phyloP scores from a whole-genome alignment of 306 rosid species.

The Prunus padus region DNA sequence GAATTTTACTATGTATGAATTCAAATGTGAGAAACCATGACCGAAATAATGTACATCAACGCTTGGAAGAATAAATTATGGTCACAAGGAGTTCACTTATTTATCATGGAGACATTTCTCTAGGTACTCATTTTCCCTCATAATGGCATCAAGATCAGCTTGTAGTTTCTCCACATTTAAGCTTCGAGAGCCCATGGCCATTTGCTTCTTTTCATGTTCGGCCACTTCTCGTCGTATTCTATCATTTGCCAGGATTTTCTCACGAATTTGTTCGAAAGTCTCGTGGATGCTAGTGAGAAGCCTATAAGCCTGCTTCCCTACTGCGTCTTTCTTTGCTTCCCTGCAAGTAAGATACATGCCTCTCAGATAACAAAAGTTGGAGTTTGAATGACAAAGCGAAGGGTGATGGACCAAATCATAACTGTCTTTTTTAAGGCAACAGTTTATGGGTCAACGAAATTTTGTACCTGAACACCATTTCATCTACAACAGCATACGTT shows the following conservation, averaged over 20 bases:
- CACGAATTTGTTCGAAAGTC: conserved; percentile 69
- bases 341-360: conserved; percentile 36
- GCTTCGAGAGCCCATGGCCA: conserved; percentile 50
- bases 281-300: conserved; percentile 77
- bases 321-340: conserved; percentile 80
- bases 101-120: conserved; percentile 35
- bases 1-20: neutral
- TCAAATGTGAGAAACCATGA: neutral
- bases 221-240: conserved; percentile 67
- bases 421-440: neutral
- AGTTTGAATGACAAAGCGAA: neutral
- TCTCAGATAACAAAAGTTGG: neutral
- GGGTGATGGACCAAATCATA: neutral
- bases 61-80: conserved; percentile 29
- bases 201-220: conserved; percentile 75
- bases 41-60: conserved; percentile 26
- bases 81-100: conserved; percentile 10
- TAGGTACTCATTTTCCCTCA: conserved; percentile 49
- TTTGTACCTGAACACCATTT: conserved; percentile 75
- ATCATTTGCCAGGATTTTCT: conserved; percentile 69
- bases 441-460: neutral
- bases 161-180: conserved; percentile 48
- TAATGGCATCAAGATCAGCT: conserved; percentile 56
- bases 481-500: conserved; percentile 74
- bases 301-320: conserved; percentile 67